These are phyloP conservation scores for Solanum hybrid DNA, from an alignment of 305 asterid genomes.

Conservation along the genomic window DNA sequence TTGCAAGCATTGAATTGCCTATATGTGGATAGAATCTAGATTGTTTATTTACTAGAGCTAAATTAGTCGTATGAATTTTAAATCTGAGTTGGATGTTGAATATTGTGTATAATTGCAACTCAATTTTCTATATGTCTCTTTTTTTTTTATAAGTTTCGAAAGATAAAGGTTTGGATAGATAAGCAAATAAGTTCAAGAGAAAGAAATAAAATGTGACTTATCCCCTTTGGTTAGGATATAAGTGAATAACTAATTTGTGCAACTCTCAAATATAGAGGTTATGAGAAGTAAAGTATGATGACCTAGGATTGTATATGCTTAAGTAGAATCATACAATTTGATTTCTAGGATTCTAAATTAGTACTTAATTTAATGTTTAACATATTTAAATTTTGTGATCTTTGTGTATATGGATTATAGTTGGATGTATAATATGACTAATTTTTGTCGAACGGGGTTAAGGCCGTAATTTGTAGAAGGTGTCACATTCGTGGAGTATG, in stretches of 20 bases:
- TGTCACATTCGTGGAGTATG: background rate
- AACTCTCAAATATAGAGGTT: no score
- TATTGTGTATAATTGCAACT: no score
- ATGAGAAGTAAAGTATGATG: no score
- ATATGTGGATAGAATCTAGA: background rate
- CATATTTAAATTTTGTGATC: background rate
- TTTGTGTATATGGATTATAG: background rate
- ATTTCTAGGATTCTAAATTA: background rate
- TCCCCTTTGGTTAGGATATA: background rate
- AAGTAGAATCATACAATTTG: background rate
- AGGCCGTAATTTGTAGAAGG: background rate
- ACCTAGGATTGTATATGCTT: no score
- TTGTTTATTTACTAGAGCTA: no score
- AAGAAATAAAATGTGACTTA: background rate
- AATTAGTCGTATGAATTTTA: no score
- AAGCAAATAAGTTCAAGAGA: background rate
- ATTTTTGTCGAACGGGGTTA: background rate
- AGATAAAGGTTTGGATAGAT: background rate
- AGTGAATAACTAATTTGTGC: no score
- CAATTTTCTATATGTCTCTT: no score
- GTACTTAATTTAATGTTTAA: background rate
- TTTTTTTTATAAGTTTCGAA: background rate
- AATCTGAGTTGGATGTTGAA: no score
- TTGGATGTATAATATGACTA: background rate
- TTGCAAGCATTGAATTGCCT: background rate